Base-by-base conservation (phyloP, 495 filamentous ascomycete species). In the Penicillium cinerascens region DNA sequence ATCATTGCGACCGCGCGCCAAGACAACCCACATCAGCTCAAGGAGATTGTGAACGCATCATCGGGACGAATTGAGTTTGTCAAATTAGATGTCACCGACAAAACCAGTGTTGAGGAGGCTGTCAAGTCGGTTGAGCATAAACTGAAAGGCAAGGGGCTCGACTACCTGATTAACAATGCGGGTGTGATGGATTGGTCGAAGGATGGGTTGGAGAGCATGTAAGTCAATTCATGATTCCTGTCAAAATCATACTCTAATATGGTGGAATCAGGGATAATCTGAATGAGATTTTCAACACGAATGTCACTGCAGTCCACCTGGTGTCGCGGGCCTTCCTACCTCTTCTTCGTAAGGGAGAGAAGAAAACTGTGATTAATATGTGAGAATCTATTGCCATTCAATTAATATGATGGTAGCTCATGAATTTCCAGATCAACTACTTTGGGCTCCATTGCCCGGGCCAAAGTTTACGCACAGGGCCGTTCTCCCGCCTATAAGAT, bases 101-200 rank as follows among this genome's bases (percentile, higher is more conserved):
- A 72, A 39, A 49, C 59, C 1, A 72, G 71, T 36, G 56, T 81
- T 8, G 64, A 71, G 55, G 69, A 68, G 49, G 76, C 76, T 4
- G 75, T 63, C 1, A 54, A 58, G 3, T 38, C 61, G 21, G 66
- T 75, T 6, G 65, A 70, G 17, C 45, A 60, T 7, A 55, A 61
- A 9, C 65, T 78, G 21, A 67, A 66, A 6, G 71, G 67, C 15
- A 73, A 74, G 43, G 67, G 59, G 0, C 66, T 83, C 0, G 81
- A 83, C 52, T 67, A 76, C 33, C 55, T 85, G 20, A 74, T 84
- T 37, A 78, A 80, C 51, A 81, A 82, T 51, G 78, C 70, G 0
- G 79, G 74, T 4, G 49, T 64, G 9, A 47, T 51, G 42, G 50
- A 58, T 59, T 48, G 60, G 23, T 54, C 59, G 1, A 41, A 47